Evolutionary conservation across 73 alveolate species (phyloP).

Genomic region (Urostyla sp.): DNA sequence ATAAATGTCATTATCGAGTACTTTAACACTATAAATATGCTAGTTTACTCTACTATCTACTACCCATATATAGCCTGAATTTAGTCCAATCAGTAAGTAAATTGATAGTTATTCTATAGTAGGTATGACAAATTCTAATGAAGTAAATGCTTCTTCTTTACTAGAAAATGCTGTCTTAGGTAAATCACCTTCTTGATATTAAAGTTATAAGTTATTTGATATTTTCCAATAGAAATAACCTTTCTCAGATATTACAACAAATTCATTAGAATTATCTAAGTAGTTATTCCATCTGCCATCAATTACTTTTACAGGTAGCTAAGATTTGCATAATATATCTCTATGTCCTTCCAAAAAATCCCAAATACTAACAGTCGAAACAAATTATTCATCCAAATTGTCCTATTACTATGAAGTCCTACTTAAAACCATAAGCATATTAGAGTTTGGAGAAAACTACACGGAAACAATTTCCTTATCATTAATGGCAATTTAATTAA

Average conservation of each 20-base stretch:
- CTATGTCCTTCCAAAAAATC: conserved; percentile 66
- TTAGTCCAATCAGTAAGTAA: conserved; percentile 54
- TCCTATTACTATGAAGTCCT: neutral
- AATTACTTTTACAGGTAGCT: conserved; percentile 36
- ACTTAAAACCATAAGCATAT: conserved; percentile 59
- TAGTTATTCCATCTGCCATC: conserved; percentile 68
- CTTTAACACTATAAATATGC: conserved; percentile 22
- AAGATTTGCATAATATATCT: conserved; percentile 49
- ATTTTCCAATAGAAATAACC: conserved; percentile 68
- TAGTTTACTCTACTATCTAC: conserved; percentile 62
- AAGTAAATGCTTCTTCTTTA: conserved; percentile 52
- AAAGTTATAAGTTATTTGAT: conserved; percentile 49
- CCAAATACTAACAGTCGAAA: conserved; percentile 59
- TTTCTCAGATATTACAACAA: conserved; percentile 35
- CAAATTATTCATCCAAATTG: neutral
- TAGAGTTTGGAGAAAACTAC: conserved; percentile 51
- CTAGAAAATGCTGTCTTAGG: conserved; percentile 41
- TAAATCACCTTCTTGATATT: conserved; percentile 65
- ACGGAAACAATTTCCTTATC: conserved; percentile 42
- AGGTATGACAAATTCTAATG: conserved; percentile 53
- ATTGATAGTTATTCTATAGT: conserved; percentile 29
- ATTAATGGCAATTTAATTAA: conserved; percentile 52
- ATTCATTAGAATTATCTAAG: conserved; percentile 48
- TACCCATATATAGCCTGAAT: conserved; percentile 62
- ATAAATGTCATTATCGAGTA: conserved; percentile 8